Percentiles rank a stretch among this genome's conserved stretches.
Conservation (phyloP, 306 rosid species). For the Luffa acutangula region DNA sequence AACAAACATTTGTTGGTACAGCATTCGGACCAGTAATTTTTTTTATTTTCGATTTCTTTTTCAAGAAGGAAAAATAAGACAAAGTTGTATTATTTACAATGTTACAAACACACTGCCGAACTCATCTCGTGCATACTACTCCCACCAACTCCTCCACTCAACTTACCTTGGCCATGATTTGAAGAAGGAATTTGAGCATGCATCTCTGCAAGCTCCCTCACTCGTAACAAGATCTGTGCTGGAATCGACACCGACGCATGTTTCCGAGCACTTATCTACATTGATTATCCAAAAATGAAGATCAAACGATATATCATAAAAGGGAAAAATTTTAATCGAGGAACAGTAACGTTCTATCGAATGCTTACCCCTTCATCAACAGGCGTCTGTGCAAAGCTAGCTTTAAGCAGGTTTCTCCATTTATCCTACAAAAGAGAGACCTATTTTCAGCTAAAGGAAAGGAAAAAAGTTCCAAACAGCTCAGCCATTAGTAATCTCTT, state of each 20-base stretch:
- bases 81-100: constrained; percentile 36
- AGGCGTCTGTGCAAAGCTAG: constrained; percentile 66
- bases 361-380: constrained; percentile 71
- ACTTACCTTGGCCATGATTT: constrained; percentile 40
- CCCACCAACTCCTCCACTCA: constrained; percentile 18
- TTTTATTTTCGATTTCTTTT: constrained; percentile 12
- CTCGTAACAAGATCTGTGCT: constrained; percentile 47
- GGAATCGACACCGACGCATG: constrained; percentile 71
- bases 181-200: constrained; percentile 66
- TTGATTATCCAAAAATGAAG: neutral
- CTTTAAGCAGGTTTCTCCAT: constrained; percentile 96
- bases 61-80: constrained; percentile 14
- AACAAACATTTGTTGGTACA: neutral
- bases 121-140: constrained; percentile 30
- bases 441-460: neutral
- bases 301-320: neutral
- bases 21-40: neutral
- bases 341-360: neutral
- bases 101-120: constrained; percentile 51
- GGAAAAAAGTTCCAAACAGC: neutral
- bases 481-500: too few relatives aligned
- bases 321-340: neutral
- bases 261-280: constrained; percentile 71
- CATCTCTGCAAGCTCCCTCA: constrained; percentile 87
- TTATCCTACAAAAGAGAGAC: constrained; percentile 63